Conservation (phyloP, 1,284 basidiomycete species). For the Cutaneotrichosporon mucoides region DNA sequence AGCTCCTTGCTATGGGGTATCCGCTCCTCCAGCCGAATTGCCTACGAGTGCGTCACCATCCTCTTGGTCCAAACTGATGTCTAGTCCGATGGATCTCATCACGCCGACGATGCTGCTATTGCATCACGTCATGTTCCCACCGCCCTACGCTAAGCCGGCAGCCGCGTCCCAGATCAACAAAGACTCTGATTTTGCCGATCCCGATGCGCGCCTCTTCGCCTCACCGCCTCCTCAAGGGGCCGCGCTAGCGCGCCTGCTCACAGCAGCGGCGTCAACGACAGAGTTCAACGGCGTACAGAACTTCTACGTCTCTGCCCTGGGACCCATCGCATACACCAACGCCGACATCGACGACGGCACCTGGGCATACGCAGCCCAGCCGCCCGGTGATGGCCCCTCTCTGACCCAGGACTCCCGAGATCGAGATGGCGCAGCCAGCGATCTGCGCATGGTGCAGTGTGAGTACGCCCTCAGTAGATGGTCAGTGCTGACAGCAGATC, state of each 20-base stretch:
- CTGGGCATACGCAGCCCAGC: not conserved
- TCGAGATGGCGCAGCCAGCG: not conserved
- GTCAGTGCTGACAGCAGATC: constrained; percentile 51
- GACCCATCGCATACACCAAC: constrained; percentile 67
- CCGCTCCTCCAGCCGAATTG: constrained; percentile 3
- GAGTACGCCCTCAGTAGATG: constrained; percentile 10
- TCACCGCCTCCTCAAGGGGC: constrained; percentile 27
- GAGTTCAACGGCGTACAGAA: constrained; percentile 67
- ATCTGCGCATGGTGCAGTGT: constrained; percentile 37
- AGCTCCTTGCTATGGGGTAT: constrained; percentile 33
- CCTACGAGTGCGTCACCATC: constrained; percentile 6
- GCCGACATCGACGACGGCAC: constrained; percentile 42
- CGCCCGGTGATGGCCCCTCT: not conserved
- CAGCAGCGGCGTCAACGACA: constrained; percentile 19
- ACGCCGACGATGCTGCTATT: constrained; percentile 29
- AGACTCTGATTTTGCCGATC: not conserved
- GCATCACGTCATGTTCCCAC: constrained; percentile 42
- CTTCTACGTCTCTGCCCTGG: constrained; percentile 69
- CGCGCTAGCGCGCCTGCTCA: constrained; percentile 27
- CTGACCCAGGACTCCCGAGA: not conserved
- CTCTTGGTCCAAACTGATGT: not conserved
- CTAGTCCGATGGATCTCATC: constrained; percentile 32
- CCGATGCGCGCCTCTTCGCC: constrained; percentile 6
- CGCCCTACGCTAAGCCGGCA: constrained; percentile 10
- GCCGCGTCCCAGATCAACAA: not conserved